These are phyloP conservation scores for Haematococcus sp. DNA, from an alignment of 139 green algal genomes.

Conservation along the genomic window DNA sequence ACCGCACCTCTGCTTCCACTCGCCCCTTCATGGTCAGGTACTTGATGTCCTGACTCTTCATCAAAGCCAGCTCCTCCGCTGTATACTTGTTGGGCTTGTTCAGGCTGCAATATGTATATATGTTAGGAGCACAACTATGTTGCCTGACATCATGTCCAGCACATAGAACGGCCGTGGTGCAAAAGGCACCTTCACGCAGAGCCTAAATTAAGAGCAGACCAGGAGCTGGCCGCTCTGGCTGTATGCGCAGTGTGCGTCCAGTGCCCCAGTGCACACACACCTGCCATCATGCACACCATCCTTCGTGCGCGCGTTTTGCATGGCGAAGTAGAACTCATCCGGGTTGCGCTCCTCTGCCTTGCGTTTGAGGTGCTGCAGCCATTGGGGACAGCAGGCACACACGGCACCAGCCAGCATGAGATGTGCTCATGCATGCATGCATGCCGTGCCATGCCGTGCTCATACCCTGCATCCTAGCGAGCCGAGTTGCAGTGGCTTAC, in stretches of 20 bases:
- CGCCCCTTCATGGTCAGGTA: slow-evolving; percentile 82
- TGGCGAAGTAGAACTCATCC: slow-evolving; percentile 99
- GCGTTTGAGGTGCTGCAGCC: slow-evolving; percentile 60
- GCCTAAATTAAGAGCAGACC: too few relatives aligned
- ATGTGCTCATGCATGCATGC: too few relatives aligned
- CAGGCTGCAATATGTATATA: slow-evolving; percentile 32
- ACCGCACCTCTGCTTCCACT: slow-evolving; percentile 73
- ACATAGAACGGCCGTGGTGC: too few relatives aligned
- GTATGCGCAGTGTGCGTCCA: too few relatives aligned
- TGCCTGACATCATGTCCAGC: too few relatives aligned
- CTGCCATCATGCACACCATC: slow-evolving; percentile 77
- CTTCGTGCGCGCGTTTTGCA: slow-evolving; percentile 83
- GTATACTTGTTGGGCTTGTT: slow-evolving; percentile 87
- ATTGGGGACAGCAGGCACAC: neutral
- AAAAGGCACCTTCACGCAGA: too few relatives aligned
- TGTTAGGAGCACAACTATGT: neutral
- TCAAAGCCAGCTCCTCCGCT: slow-evolving; percentile 86
- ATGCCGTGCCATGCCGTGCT: too few relatives aligned
- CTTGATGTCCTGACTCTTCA: slow-evolving; percentile 91
- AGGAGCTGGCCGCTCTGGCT: too few relatives aligned
- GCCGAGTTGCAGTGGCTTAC: neutral
- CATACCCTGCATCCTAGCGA: too few relatives aligned
- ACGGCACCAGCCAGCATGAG: too few relatives aligned
- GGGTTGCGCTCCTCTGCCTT: slow-evolving; percentile 96
- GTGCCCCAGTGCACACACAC: slow-evolving; percentile 8